A percentile compares a stretch with the other conserved stretches of the same genome.
phyloP scores from a whole-genome alignment of 2,329 filamentous ascomycete species.

The Neobulgaria alba region DNA sequence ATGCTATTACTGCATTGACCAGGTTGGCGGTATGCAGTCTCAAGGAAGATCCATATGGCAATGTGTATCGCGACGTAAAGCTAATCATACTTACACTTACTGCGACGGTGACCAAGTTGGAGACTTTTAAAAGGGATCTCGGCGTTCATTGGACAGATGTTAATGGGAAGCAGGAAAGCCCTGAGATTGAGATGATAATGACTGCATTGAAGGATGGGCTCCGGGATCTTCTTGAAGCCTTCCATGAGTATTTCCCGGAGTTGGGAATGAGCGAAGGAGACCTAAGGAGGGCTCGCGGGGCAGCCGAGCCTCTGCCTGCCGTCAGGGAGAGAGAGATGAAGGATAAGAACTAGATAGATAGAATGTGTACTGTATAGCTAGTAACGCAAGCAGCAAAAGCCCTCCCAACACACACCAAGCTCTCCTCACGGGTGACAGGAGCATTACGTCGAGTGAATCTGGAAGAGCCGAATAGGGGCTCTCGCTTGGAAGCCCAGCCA shows the following conservation, averaged over 20 bases:
- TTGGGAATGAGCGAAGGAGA: constrained; percentile 64
- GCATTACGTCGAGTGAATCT: too few relatives aligned
- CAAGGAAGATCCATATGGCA: constrained; percentile 73
- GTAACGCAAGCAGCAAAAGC: too few relatives aligned
- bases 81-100: constrained; percentile 67
- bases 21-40: constrained; percentile 65
- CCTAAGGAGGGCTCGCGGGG: constrained; percentile 64
- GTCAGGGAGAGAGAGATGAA: constrained; percentile 4
- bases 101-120: constrained; percentile 56
- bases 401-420: too few relatives aligned
- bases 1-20: constrained; percentile 63
- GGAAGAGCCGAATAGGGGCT: too few relatives aligned
- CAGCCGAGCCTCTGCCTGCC: constrained; percentile 25
- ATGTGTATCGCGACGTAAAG: constrained; percentile 76
- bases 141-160: constrained; percentile 75
- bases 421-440: too few relatives aligned
- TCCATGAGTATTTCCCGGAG: constrained; percentile 65
- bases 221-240: constrained; percentile 56
- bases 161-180: constrained; percentile 39
- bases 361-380: too few relatives aligned
- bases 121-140: constrained; percentile 52
- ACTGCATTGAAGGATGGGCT: constrained; percentile 57
- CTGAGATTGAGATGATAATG: constrained; percentile 65
- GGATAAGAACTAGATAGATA: constrained; percentile 6
- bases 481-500: too few relatives aligned